Base-by-base conservation (phyloP, 2,329 filamentous ascomycete species). In the Orbilia brochopaga region DNA sequence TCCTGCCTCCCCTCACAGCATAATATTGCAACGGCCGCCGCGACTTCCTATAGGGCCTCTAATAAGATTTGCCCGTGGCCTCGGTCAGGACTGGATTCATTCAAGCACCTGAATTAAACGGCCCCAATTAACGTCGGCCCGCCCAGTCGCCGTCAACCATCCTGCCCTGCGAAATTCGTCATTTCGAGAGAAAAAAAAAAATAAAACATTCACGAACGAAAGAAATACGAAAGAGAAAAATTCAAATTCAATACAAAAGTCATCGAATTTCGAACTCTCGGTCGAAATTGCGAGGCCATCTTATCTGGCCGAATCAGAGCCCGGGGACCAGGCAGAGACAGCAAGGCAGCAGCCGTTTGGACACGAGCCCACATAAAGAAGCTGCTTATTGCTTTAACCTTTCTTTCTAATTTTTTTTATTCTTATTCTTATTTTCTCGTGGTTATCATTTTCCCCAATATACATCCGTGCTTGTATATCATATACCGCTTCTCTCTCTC, bases 291-390 rank as follows among this genome's bases (percentile, higher is more conserved):
- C 44, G 19, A 48, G 44, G 6, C 15, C 11, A 48, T 48, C 44
- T 48, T 23, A 53, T 30, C 51, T 53, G 53, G 48, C 66, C 59
- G 54, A 70, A 70, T 70, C 66, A 70, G 59, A 70, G 66, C 54
- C 51, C 51, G 59, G 66, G 44, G 54, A 59, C 54, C 66, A 63
- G 59, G 58, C 66, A 62, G 59, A 61, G 53, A 48, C 48, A 55
- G 59, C 66, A 55, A n/a, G 27, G 40, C 54, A 58, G 58, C 65
- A 54, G 24, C 46, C 48, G 59, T 52, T 64, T 70, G 66, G 27
- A 70, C 66, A 70, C 66, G 63, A 58, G 58, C 57, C 15, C 11
- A 48, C 17, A 10, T 23, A 48, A 48, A 44, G 17, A 21, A 48
- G 19, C 15, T 48, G 19, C 44, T 44, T 48, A 48, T 48, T 19